phyloP scores from a whole-genome alignment of 2,329 filamentous ascomycete species.

The Apiospora phragmitis region DNA sequence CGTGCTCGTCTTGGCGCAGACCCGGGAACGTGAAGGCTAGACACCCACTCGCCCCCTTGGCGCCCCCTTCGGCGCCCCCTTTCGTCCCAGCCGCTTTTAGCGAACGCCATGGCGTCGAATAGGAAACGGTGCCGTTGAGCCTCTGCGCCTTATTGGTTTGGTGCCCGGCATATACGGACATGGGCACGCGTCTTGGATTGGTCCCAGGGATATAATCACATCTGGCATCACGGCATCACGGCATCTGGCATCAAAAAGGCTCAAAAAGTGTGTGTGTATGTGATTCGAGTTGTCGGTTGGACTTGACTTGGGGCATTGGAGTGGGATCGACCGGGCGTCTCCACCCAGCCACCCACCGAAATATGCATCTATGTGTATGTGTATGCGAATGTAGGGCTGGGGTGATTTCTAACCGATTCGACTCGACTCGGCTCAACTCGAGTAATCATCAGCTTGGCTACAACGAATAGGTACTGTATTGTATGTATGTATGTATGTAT shows the following conservation, averaged over 20 bases:
- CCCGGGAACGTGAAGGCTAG: not conserved
- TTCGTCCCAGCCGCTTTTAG: not conserved
- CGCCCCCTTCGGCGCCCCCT: too few relatives aligned
- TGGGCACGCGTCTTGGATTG: not conserved
- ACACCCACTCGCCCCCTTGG: not conserved
- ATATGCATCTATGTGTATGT: too few relatives aligned
- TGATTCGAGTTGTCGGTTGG: not conserved
- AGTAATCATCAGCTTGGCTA: not conserved
- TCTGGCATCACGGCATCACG: too few relatives aligned
- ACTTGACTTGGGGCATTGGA: not conserved
- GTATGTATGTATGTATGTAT: too few relatives aligned
- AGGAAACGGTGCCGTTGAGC: not conserved
- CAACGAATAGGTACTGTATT: too few relatives aligned
- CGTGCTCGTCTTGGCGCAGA: not conserved
- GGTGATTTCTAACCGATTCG: too few relatives aligned
- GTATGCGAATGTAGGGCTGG: too few relatives aligned
- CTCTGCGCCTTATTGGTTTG: not conserved
- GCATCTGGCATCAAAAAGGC: not conserved
- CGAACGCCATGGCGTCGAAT: not conserved
- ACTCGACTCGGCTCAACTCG: not conserved
- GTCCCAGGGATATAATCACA: not conserved
- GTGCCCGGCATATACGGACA: not conserved
- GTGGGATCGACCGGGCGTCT: not conserved
- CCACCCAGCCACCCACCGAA: not conserved
- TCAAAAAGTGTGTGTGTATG: not conserved